A percentile compares a stretch with the other conserved stretches of the same genome.
Evolutionary conservation across 495 filamentous ascomycete genomes (phyloP).

Genomic region (Penicillium taxi): DNA sequence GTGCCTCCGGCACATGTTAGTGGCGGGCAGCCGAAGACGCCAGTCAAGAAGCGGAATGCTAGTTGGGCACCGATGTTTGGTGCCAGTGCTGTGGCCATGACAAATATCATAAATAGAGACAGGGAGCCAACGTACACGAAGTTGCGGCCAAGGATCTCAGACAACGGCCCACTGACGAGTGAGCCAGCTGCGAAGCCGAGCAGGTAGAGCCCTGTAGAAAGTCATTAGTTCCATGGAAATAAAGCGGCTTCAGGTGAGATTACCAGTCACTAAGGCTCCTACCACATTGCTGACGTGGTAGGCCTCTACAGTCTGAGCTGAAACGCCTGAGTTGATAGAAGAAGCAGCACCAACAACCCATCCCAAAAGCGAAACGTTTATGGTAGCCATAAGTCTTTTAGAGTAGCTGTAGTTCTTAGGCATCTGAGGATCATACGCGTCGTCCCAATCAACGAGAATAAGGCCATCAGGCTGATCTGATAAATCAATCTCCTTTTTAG

Average conservation of each 20-base stretch:
- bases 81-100: constrained; percentile 43
- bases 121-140: constrained; percentile 50
- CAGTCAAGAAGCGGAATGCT: constrained; percentile 45
- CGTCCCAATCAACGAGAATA: constrained; percentile 53
- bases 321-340: constrained; percentile 41
- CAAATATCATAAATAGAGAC: constrained; percentile 44
- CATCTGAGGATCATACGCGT: constrained; percentile 44
- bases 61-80: constrained; percentile 46
- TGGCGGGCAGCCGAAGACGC: constrained; percentile 44
- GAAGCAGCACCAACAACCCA: constrained; percentile 46
- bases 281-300: constrained; percentile 47
- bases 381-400: constrained; percentile 33
- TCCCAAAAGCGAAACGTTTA: constrained; percentile 45
- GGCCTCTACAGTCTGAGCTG: constrained; percentile 34
- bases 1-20: constrained; percentile 47
- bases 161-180: constrained; percentile 44
- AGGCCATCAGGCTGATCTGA: constrained; percentile 8
- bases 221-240: background rate
- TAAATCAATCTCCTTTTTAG: constrained; percentile 17
- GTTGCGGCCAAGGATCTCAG: constrained; percentile 53
- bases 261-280: constrained; percentile 35
- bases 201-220: constrained; percentile 44
- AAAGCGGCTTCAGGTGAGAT: background rate
- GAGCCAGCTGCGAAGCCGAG: constrained; percentile 53
- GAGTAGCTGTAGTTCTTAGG: constrained; percentile 47